phyloP scores from a whole-genome alignment of 1,139 yeast species.

The Starmera stellimalicola region DNA sequence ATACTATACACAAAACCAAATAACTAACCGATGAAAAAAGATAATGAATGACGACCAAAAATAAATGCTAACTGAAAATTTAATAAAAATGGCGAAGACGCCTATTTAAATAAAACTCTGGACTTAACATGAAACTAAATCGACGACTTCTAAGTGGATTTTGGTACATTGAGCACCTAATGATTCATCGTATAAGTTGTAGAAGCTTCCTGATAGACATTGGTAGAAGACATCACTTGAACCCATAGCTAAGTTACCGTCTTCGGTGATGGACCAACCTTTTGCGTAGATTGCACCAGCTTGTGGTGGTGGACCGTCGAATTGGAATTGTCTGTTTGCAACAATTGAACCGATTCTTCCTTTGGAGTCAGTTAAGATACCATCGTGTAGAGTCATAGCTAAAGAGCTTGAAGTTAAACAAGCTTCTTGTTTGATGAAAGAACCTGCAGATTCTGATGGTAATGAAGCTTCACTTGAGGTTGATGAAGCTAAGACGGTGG shows the following conservation, averaged over 20 bases:
- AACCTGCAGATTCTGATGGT: neutral
- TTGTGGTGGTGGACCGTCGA: slow-evolving; percentile 85
- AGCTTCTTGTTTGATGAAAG: neutral
- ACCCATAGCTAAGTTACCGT: slow-evolving; percentile 65
- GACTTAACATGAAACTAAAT: slow-evolving; percentile 46
- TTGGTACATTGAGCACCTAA: slow-evolving; percentile 56
- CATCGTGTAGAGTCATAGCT: slow-evolving; percentile 40
- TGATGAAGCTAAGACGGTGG: neutral
- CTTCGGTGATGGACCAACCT: slow-evolving; percentile 63
- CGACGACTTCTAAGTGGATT: slow-evolving; percentile 53
- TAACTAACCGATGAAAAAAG: neutral
- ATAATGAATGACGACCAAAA: too few species aligned
- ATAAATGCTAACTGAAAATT: too few species aligned
- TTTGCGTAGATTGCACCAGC: slow-evolving; percentile 80
- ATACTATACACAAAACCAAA: neutral
- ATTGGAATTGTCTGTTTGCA: slow-evolving; percentile 79
- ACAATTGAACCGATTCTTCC: slow-evolving; percentile 77
- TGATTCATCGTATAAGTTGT: slow-evolving; percentile 66
- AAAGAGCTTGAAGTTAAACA: slow-evolving; percentile 30
- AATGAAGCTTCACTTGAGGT: neutral
- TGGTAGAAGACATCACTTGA: slow-evolving; percentile 55
- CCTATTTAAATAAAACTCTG: neutral
- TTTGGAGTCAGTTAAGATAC: slow-evolving; percentile 45
- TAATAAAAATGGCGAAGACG: neutral
- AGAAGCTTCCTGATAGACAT: slow-evolving; percentile 70